These are phyloP conservation scores for Talaromyces piceae DNA, from an alignment of 2,329 filamentous ascomycete species.

Conservation along the genomic window DNA sequence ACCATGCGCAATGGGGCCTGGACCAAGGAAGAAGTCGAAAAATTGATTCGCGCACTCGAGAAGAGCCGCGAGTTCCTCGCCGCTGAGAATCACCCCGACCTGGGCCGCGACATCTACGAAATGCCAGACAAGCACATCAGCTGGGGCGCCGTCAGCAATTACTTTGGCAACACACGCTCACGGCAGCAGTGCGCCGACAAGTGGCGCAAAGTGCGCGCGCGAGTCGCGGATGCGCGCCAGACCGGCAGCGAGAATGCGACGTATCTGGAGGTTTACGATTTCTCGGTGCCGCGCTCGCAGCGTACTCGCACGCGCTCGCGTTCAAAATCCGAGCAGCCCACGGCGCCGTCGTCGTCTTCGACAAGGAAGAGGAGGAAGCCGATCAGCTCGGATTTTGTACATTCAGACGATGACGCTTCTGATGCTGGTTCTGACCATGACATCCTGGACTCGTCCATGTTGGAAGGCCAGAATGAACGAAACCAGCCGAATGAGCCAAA, in stretches of 20 bases:
- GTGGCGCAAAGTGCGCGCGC: constrained; percentile 28
- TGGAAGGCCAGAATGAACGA: too few species aligned
- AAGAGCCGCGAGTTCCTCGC: constrained; percentile 17
- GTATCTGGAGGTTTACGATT: constrained; percentile 9
- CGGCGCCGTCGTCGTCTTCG: too few species aligned
- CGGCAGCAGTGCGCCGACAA: constrained; percentile 34
- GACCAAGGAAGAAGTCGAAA: constrained; percentile 25
- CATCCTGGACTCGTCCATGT: neutral
- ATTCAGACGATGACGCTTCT: constrained; percentile 4
- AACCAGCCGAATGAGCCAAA: too few species aligned
- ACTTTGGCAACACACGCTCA: constrained; percentile 24
- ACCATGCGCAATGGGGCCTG: constrained; percentile 31
- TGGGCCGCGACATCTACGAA: constrained; percentile 30
- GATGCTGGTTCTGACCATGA: constrained; percentile 3
- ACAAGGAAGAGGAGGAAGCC: neutral
- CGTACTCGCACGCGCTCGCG: neutral
- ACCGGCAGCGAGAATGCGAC: constrained; percentile 18
- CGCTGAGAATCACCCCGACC: constrained; percentile 12
- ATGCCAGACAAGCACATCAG: constrained; percentile 25
- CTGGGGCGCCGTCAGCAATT: constrained; percentile 27
- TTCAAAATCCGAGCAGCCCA: neutral
- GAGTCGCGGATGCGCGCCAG: constrained; percentile 15
- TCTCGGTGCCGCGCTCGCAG: neutral
- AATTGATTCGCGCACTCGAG: constrained; percentile 23
- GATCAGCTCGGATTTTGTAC: neutral